phyloP scores from a whole-genome alignment of 2,329 filamentous ascomycete species.

The Talaromyces sp. region DNA sequence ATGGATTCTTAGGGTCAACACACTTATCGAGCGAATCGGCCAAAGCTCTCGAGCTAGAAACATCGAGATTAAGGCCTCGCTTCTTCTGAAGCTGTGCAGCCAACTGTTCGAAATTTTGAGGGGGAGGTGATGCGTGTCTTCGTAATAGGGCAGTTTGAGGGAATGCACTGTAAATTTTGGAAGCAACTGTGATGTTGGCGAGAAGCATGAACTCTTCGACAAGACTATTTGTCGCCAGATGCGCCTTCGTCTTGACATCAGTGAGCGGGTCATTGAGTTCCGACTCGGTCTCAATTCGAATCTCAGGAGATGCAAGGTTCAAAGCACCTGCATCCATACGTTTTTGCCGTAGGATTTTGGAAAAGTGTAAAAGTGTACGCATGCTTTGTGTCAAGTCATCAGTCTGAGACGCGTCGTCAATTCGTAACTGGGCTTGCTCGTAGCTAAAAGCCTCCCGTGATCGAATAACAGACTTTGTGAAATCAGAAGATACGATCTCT shows the following conservation, averaged over 20 bases:
- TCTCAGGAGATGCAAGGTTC: constrained; percentile 95
- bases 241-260: constrained; percentile 91
- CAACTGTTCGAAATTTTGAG: constrained; percentile 94
- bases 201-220: constrained; percentile 99
- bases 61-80: constrained; percentile 72
- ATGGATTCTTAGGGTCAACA: constrained; percentile 74
- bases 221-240: constrained; percentile 92
- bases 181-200: constrained; percentile 91
- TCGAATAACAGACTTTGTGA: constrained; percentile 97
- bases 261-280: constrained; percentile 88
- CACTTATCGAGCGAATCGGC: constrained; percentile 88
- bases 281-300: constrained; percentile 90
- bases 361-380: constrained; percentile 79
- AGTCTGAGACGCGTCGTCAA: constrained; percentile 82
- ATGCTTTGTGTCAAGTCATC: constrained; percentile 90
- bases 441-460: constrained; percentile 97
- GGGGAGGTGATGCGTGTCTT: constrained; percentile 86
- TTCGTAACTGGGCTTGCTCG: constrained; percentile 88
- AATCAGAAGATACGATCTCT: constrained; percentile 78
- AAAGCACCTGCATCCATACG: constrained; percentile 93
- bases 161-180: constrained; percentile 85
- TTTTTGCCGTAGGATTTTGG: constrained; percentile 89
- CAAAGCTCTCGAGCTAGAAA: constrained; percentile 86
- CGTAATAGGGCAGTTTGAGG: constrained; percentile 93
- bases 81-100: constrained; percentile 86